A percentile compares a stretch with the other conserved stretches of the same genome.
These are phyloP conservation scores for Psilocybe cubensis DNA, from an alignment of 768 basidiomycete genomes.

Conservation along the genomic window DNA sequence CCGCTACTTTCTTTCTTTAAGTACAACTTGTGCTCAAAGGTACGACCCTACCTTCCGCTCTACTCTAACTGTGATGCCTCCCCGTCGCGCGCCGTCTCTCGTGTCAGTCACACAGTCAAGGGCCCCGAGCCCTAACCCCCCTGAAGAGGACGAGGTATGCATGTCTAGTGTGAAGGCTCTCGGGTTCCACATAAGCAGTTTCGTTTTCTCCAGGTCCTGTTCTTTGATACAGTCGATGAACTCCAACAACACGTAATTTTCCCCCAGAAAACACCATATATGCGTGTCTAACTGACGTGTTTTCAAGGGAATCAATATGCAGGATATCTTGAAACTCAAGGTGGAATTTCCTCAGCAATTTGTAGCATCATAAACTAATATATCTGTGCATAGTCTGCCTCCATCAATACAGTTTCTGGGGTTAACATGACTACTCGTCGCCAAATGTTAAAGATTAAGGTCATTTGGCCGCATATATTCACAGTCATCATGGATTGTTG, in stretches of 20 bases:
- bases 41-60: not conserved
- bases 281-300: constrained; percentile 6
- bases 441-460: constrained; percentile 94
- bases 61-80: constrained; percentile 46
- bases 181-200: not conserved
- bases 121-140: constrained; percentile 49
- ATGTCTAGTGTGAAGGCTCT: not conserved
- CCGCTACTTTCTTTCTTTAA: not conserved
- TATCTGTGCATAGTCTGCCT: constrained; percentile 56
- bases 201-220: constrained; percentile 49
- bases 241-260: constrained; percentile 75
- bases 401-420: constrained; percentile 84
- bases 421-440: constrained; percentile 91
- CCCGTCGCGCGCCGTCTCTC: constrained; percentile 55
- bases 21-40: too few species aligned
- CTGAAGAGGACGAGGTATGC: constrained; percentile 46
- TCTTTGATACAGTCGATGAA: constrained; percentile 83
- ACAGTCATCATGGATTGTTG: constrained; percentile 5
- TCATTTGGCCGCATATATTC: constrained; percentile 31
- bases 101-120: constrained; percentile 51
- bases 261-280: constrained; percentile 13
- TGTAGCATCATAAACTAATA: constrained; percentile 9
- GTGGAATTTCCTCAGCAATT: constrained; percentile 34
- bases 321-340: constrained; percentile 95
- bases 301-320: constrained; percentile 87